These are phyloP conservation scores for Candida lessepsii DNA, from an alignment of 805 yeast species.

Conservation along the genomic window DNA sequence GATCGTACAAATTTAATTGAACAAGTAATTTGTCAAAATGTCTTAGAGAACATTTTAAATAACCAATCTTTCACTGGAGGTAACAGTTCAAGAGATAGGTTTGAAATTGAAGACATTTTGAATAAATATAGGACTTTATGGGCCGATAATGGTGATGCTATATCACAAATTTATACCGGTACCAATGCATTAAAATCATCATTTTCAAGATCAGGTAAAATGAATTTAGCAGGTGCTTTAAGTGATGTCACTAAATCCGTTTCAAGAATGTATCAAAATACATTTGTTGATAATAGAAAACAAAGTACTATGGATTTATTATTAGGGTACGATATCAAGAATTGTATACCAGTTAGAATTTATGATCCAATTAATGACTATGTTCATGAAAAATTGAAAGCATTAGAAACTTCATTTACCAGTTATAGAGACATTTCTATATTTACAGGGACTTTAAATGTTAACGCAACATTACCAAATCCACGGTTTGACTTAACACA, in stretches of 20 bases:
- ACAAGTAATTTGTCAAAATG: slow-evolving; percentile 75
- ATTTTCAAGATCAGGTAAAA: slow-evolving; percentile 90
- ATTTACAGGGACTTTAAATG: slow-evolving; percentile 83
- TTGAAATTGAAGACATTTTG: slow-evolving; percentile 50
- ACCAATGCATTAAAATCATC: slow-evolving; percentile 76
- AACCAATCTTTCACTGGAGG: slow-evolving; percentile 25
- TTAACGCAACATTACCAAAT: slow-evolving; percentile 62
- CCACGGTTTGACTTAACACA: slow-evolving; percentile 55
- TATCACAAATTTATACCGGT: slow-evolving; percentile 60
- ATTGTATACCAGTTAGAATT: slow-evolving; percentile 66
- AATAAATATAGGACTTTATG: slow-evolving; percentile 76
- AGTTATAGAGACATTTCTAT: slow-evolving; percentile 57
- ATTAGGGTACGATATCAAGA: slow-evolving; percentile 71
- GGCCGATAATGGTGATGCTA: slow-evolving; percentile 72
- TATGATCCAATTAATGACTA: slow-evolving; percentile 88
- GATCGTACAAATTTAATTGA: slow-evolving; percentile 91
- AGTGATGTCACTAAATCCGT: slow-evolving; percentile 97
- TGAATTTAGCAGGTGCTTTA: slow-evolving; percentile 96
- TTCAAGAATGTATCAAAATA: slow-evolving; percentile 90
- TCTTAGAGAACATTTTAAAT: slow-evolving; percentile 47
- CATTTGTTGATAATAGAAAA: slow-evolving; percentile 87
- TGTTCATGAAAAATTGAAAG: slow-evolving; percentile 63
- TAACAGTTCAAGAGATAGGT: slow-evolving; percentile 20
- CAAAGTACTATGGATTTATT: slow-evolving; percentile 87
- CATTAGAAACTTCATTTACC: slow-evolving; percentile 53